Evolutionary conservation across 2,329 filamentous ascomycete species (phyloP).

Genomic region (Aspergillus niger): DNA sequence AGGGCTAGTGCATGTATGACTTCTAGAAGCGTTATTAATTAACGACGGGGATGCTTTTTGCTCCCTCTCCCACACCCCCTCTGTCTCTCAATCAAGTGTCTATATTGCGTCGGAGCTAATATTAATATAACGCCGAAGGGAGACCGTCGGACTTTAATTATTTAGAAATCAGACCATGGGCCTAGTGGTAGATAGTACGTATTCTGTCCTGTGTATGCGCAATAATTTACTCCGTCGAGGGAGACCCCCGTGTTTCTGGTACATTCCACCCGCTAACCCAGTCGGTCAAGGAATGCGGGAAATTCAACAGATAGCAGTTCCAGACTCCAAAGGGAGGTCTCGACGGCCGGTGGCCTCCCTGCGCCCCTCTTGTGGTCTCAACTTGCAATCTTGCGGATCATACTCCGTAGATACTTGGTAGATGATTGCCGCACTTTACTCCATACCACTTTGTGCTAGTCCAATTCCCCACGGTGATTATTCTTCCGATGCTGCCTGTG

Average conservation of each 20-base stretch:
- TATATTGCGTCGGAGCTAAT: too few species aligned
- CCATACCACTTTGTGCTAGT: neutral
- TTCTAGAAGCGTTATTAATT: constrained; percentile 1
- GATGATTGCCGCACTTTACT: neutral
- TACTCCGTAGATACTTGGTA: too few species aligned
- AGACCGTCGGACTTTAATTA: too few species aligned
- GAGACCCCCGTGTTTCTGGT: constrained; percentile 23
- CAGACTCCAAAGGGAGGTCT: neutral
- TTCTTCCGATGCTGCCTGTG: neutral
- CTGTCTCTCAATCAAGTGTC: too few species aligned
- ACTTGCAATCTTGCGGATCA: too few species aligned
- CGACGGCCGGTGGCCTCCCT: too few species aligned
- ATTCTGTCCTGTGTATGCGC: too few species aligned
- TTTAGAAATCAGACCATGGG: too few species aligned
- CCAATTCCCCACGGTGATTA: neutral
- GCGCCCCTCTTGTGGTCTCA: too few species aligned
- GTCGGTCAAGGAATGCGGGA: neutral
- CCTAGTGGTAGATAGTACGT: too few species aligned
- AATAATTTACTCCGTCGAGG: constrained; percentile 13
- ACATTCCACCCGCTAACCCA: neutral
- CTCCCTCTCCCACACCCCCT: too few species aligned
- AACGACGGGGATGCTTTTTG: constrained; percentile 45
- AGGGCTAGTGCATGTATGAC: constrained; percentile 16
- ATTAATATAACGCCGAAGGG: too few species aligned
- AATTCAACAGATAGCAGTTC: neutral